These are phyloP conservation scores for Rhizophora apiculata DNA, from an alignment of 345 rosid genomes.

Conservation along the genomic window DNA sequence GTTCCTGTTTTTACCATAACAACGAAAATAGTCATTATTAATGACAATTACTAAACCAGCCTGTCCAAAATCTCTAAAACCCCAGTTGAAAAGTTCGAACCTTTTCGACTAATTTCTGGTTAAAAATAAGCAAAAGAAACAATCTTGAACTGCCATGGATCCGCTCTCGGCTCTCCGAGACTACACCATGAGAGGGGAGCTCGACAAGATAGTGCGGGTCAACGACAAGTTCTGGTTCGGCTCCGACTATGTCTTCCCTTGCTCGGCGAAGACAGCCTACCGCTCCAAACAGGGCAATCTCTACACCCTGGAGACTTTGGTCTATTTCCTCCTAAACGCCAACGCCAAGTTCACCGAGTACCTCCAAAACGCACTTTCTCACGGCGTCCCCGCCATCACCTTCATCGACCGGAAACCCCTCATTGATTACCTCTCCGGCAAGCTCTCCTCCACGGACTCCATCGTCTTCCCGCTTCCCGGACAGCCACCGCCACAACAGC, in stretches of 20 bases:
- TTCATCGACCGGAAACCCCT: slow-evolving; percentile 82
- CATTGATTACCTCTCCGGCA: slow-evolving; percentile 73
- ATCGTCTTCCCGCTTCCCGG: slow-evolving; percentile 59
- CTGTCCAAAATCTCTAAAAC: no score
- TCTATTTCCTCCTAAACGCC: slow-evolving; percentile 59
- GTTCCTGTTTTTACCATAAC: no score
- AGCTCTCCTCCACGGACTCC: slow-evolving; percentile 57
- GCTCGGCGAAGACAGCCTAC: slow-evolving; percentile 46
- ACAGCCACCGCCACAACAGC: background rate
- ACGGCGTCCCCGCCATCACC: slow-evolving; percentile 63
- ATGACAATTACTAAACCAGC: no score
- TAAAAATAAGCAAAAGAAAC: no score
- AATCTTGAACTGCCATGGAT: background rate
- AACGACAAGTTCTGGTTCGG: slow-evolving; percentile 20
- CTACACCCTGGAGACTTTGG: slow-evolving; percentile 73
- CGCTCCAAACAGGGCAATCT: slow-evolving; percentile 83
- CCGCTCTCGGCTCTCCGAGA: background rate
- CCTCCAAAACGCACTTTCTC: slow-evolving; percentile 57
- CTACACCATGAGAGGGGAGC: background rate
- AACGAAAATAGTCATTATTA: no score
- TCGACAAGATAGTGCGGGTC: slow-evolving; percentile 12
- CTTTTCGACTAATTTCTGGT: no score
- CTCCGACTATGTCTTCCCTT: slow-evolving; percentile 11
- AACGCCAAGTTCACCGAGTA: slow-evolving; percentile 72
- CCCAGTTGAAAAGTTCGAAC: no score